phyloP scores from a whole-genome alignment of 2,329 filamentous ascomycete genomes.

The Talaromyces sp. region DNA sequence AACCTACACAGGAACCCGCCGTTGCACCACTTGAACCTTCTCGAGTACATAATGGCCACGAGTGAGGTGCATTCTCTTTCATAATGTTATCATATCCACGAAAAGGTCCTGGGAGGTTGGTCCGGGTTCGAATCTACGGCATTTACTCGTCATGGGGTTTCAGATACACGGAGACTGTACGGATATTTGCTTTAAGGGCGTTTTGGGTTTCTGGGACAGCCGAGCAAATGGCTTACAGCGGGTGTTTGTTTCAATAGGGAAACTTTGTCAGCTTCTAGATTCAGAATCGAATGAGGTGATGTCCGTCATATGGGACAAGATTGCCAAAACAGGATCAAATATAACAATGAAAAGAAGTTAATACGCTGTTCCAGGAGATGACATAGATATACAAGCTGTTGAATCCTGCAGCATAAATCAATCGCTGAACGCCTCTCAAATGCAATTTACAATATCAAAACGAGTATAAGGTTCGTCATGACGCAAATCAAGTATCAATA shows the following conservation, averaged over 20 bases:
- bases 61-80: conserved; percentile 3
- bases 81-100: not conserved
- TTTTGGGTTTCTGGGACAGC: not conserved
- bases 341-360: not conserved
- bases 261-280: not conserved
- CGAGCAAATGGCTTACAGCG: conserved; percentile 4
- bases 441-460: not conserved
- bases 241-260: not conserved
- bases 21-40: conserved; percentile 14
- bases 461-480: not conserved
- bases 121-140: not conserved
- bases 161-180: not conserved
- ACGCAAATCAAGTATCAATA: not conserved
- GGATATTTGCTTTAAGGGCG: not conserved
- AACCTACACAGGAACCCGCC: not conserved
- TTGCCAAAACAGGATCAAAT: not conserved
- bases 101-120: not conserved
- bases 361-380: not conserved
- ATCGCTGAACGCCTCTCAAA: conserved; percentile 5
- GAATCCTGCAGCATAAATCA: not conserved
- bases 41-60: conserved; percentile 14
- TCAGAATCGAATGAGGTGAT: not conserved
- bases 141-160: not conserved
- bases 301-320: not conserved
- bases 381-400: conserved; percentile 9